Evolutionary conservation across 2,329 filamentous ascomycete species (phyloP), one percentile per base, ranked within the genome.

Genomic region (Reticulascus tulasneorum): DNA sequence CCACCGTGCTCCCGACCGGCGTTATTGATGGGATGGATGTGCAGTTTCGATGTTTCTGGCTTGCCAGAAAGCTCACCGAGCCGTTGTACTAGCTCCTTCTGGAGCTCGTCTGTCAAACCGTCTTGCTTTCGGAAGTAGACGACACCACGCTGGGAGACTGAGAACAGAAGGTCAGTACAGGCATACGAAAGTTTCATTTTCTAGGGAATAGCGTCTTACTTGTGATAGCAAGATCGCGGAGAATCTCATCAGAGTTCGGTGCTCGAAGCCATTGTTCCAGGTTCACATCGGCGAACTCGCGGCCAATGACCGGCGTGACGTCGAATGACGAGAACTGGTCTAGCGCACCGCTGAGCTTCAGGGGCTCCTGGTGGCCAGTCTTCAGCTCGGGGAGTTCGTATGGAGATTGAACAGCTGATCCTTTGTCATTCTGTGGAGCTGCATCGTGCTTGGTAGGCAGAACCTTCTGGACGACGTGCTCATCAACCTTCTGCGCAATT

Each of bases 41-140:
- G 78, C 9, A 82, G 59, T 17, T 65, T 65, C 0, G 75, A 79
- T 0, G 68, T 70, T 0, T 56, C 49, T 0, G 77, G 77, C 40
- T 77, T 77, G 37, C 76, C 75, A 0, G 72, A 67, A 1, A 80
- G 64, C 51, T 78, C 60, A 9, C 79, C 79, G 1, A 83, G 68
- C 1, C 71, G 66, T 29, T 81, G 69, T 15, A 79, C 75, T 1
- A 86, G 66, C 35, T 79, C 63, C 59, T 86, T 86, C 49, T 84
- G 79, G 3, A 81, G 67, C 2, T 78, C 75, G 50, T 82, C 73
- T 45, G 69, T 71, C 23, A 84, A 58, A 23, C 66, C 63, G 50
- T 82, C 66, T 45, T 86, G 82, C 20, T 73, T 69, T 15, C 80
- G 74, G 60, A 86, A 83, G 62, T 85, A 84, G 21, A 85, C 79